Conservation (phyloP, 2,329 filamentous ascomycete species). For the Lachnellula suecica region DNA sequence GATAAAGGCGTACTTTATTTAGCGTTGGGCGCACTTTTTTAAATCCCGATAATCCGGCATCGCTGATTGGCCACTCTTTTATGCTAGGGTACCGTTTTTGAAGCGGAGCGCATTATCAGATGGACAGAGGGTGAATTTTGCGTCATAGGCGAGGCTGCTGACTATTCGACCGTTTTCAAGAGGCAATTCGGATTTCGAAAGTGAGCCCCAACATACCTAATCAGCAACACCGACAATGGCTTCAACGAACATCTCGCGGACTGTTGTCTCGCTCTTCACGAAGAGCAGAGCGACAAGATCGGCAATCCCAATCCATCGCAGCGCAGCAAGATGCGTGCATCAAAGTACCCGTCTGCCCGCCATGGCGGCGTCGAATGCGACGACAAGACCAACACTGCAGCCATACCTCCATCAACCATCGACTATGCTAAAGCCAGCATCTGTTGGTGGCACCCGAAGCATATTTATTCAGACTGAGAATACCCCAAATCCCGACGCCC, state of each 20-base stretch:
- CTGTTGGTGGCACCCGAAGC: slow-evolving; percentile 54
- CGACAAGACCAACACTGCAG: slow-evolving; percentile 44
- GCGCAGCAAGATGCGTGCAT: slow-evolving; percentile 39
- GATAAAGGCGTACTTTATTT: too few species aligned
- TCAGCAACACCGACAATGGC: too few species aligned
- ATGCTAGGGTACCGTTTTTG: too few species aligned
- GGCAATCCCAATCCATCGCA: slow-evolving; percentile 29
- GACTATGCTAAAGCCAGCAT: slow-evolving; percentile 36
- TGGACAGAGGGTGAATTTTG: too few species aligned
- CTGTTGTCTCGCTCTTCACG: slow-evolving; percentile 19
- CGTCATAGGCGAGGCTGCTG: too few species aligned
- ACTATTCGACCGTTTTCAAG: too few species aligned
- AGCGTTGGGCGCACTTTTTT: too few species aligned
- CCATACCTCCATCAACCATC: slow-evolving; percentile 39
- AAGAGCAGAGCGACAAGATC: slow-evolving; percentile 28
- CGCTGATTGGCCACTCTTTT: too few species aligned
- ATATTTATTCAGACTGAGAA: slow-evolving; percentile 98
- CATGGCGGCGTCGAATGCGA: slow-evolving; percentile 45
- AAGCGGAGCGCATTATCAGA: too few species aligned
- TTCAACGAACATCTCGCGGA: slow-evolving; percentile 22
- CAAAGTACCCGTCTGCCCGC: slow-evolving; percentile 44
- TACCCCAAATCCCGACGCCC: slow-evolving; percentile 91
- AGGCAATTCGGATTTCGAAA: too few species aligned
- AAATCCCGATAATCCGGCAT: too few species aligned
- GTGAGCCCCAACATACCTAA: too few species aligned